These are phyloP conservation scores for Jasminum sambac DNA, from an alignment of 257 asterid species.

Conservation along the genomic window DNA sequence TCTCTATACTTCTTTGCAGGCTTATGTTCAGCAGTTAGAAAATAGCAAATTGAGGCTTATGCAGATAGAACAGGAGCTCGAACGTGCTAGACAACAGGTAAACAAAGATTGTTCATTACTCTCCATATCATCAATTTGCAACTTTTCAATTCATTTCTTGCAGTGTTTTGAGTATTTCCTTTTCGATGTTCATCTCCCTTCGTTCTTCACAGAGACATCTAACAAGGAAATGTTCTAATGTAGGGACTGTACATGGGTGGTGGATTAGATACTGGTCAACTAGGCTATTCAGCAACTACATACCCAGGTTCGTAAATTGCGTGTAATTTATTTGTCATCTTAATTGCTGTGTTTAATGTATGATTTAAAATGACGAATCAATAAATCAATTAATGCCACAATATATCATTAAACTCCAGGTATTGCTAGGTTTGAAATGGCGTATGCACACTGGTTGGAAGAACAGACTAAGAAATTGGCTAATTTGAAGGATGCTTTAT, in stretches of 20 bases:
- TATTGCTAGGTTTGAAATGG: constrained; percentile 66
- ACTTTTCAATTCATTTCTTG: background rate
- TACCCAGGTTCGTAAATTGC: constrained; percentile 70
- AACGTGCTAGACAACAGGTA: constrained; percentile 71
- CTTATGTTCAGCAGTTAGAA: constrained; percentile 93
- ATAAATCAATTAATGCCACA: too few species aligned
- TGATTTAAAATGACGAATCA: too few species aligned
- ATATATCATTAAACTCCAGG: constrained; percentile 38
- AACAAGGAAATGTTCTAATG: constrained; percentile 28
- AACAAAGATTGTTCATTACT: constrained; percentile 11
- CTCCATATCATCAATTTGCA: constrained; percentile 3
- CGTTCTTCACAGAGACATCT: constrained; percentile 10
- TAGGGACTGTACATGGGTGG: constrained; percentile 60
- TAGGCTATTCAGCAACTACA: constrained; percentile 51
- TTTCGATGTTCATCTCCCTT: constrained; percentile 6
- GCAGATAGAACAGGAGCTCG: constrained; percentile 91
- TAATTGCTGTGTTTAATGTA: background rate
- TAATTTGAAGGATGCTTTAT: constrained; percentile 61
- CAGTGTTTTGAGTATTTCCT: background rate
- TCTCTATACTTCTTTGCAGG: constrained; percentile 41
- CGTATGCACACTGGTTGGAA: constrained; percentile 85
- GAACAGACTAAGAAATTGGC: constrained; percentile 56
- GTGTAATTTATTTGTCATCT: constrained; percentile 1
- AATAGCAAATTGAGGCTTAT: constrained; percentile 65
- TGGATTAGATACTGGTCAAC: constrained; percentile 60